Base-by-base conservation (phyloP, 768 basidiomycete species). In the Suillus placidus region DNA sequence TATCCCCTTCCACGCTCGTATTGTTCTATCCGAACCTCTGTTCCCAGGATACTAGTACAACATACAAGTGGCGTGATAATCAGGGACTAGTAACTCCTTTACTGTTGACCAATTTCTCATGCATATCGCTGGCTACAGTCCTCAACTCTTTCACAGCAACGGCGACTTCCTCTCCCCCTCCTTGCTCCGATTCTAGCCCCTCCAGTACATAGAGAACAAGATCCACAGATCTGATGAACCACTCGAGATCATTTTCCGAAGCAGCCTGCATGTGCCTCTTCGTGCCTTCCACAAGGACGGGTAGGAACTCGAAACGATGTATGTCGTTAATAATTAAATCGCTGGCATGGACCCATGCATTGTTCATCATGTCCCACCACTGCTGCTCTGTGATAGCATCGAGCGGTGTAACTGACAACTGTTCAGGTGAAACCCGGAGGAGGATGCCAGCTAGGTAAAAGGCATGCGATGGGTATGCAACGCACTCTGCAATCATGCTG, bases 291-390 rank as follows among this genome's bases (percentile, higher is more conserved):
- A 52, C 51, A 52, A 52, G 51, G 30, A 32, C 30, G 30, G 51
- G 30, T 32, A 52, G 51, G 51, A 32, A 18, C 51, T 52, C 16
- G 16, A 32, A 30, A 30, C 51, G 32, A 16, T 32, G 16, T 18
- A 32, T 52, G 30, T 52, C 51, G n/a, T n/a, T n/a, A 6, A 14
- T 2, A 14, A 7, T 6, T 13, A 3, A 3, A 23, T 2, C 2
- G 1, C 1, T 0, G 45, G n/a, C 12, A 2, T 1, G 0, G n/a
- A 0, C 0, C 47, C 47, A 49, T 49, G 47, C 47, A 2, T 0
- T 0, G 0, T 13, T 49, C 2, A 52, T 52, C 8, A 18, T 9
- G 16, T 30, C 26, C 51, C 51, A 52, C 51, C 51, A 52, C 51
- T 52, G 51, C 16, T 18, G 7, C 4, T 6, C 51, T 52, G 51